Evolutionary conservation across 768 basidiomycete species (phyloP).

Genomic region (Suillus placidus): DNA sequence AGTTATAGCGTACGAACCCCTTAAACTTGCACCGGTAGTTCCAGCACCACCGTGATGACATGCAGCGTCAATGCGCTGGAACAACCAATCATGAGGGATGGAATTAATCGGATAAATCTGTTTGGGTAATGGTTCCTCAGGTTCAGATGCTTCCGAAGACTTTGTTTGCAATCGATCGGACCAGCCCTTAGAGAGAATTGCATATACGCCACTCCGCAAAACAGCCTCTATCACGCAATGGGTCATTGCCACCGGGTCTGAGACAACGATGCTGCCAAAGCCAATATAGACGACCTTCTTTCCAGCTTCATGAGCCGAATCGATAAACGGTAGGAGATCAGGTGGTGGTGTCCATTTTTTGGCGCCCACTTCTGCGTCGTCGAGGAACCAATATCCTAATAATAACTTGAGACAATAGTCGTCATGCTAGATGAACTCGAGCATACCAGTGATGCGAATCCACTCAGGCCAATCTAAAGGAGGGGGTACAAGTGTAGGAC

Average conservation of each 20-base stretch:
- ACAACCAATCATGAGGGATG: constrained; percentile 96
- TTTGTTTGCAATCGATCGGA: constrained; percentile 84
- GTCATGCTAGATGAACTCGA: constrained; percentile 12
- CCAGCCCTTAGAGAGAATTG: constrained; percentile 98
- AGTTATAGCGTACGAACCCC: constrained; percentile 57
- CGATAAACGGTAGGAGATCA: constrained; percentile 81
- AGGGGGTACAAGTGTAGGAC: constrained; percentile 85
- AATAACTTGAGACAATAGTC: constrained; percentile 5
- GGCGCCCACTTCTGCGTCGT: constrained; percentile 86
- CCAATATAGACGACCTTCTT: constrained; percentile 98
- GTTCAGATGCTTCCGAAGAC: constrained; percentile 56
- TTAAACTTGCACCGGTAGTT: constrained; percentile 90
- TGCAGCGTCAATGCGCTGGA: constrained; percentile 90
- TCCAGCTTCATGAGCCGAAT: constrained; percentile 66
- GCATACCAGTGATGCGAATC: constrained; percentile 87
- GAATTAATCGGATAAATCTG: constrained; percentile 85
- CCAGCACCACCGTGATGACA: constrained; percentile 99
- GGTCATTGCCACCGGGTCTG: constrained; percentile 93
- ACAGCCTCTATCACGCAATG: constrained; percentile 89
- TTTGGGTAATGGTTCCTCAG: constrained; percentile 70
- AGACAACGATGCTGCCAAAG: constrained; percentile 96
- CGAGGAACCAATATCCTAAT: constrained; percentile 95
- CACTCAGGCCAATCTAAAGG: constrained; percentile 99
- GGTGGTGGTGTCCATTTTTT: constrained; percentile 89
- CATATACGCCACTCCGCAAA: constrained; percentile 81